Evolutionary conservation across 495 filamentous ascomycete genomes (phyloP).

Genomic region (Xylaria grammica): DNA sequence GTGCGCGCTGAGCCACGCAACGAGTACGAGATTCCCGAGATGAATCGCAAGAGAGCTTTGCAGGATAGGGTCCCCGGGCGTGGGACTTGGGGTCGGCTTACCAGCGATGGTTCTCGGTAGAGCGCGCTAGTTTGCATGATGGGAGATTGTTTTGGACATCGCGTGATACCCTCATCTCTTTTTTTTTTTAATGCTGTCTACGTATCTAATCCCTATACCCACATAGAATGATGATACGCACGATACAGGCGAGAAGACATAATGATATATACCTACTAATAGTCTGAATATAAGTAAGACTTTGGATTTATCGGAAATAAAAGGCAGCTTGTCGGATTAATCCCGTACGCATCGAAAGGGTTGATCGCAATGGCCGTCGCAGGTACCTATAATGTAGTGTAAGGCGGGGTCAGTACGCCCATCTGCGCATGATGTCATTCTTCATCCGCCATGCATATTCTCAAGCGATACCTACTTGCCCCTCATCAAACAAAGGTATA

Average conservation of each 20-base stretch:
- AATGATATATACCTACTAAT: background rate
- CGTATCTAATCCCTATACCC: background rate
- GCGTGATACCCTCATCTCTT: slow-evolving; percentile 11
- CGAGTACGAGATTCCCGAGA: slow-evolving; percentile 48
- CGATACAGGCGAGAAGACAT: too few species aligned
- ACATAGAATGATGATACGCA: background rate
- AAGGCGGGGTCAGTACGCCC: background rate
- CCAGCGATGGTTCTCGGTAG: slow-evolving; percentile 7
- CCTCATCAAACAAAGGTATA: background rate
- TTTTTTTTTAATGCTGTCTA: background rate
- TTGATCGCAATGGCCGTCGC: too few species aligned
- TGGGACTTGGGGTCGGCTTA: slow-evolving; percentile 13
- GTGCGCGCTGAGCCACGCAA: slow-evolving; percentile 38
- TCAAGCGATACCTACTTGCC: background rate
- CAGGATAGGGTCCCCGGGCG: slow-evolving; percentile 20
- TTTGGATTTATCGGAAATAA: too few species aligned
- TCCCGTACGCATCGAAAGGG: too few species aligned
- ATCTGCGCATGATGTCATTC: slow-evolving; percentile 2
- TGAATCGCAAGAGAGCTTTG: slow-evolving; percentile 41
- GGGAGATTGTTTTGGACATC: background rate
- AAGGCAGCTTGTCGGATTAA: too few species aligned
- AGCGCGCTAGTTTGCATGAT: background rate
- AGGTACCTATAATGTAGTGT: too few species aligned
- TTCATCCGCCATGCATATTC: background rate
- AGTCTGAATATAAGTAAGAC: too few species aligned